phyloP scores from a whole-genome alignment of 371 early-diverging fungal species.

The Lichtheimia hyalospora region DNA sequence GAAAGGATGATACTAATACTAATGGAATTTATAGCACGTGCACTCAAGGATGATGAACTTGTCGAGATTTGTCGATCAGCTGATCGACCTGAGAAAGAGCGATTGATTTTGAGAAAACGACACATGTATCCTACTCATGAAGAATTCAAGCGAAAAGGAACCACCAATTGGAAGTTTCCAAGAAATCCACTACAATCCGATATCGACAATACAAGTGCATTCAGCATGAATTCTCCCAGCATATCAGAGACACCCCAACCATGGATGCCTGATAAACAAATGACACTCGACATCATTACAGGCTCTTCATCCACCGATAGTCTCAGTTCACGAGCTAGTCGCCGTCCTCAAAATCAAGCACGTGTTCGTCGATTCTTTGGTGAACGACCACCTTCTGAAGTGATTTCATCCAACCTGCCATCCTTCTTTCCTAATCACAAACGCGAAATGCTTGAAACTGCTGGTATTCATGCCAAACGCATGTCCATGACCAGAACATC shows the following conservation, averaged over 20 bases:
- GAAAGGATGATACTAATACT: too few species aligned
- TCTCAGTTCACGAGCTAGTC: background rate
- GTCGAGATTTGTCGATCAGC: slow-evolving; percentile 68
- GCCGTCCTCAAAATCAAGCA: slow-evolving; percentile 5
- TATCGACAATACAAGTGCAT: slow-evolving; percentile 7
- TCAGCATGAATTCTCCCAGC: background rate
- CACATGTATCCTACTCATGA: slow-evolving; percentile 67
- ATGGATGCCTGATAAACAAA: slow-evolving; percentile 28
- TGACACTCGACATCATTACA: slow-evolving; percentile 28
- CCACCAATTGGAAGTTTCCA: slow-evolving; percentile 20
- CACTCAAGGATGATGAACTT: slow-evolving; percentile 71
- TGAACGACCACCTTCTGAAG: slow-evolving; percentile 90
- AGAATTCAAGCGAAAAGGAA: slow-evolving; percentile 58
- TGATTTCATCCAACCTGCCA: slow-evolving; percentile 83
- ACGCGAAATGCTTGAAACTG: slow-evolving; percentile 48
- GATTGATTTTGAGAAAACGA: slow-evolving; percentile 74
- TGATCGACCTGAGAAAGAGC: slow-evolving; percentile 70
- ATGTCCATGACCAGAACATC: slow-evolving; percentile 44
- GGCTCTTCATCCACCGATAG: slow-evolving; percentile 12
- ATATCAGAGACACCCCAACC: background rate
- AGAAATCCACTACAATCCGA: background rate
- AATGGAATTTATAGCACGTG: slow-evolving; percentile 42
- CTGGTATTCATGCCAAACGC: slow-evolving; percentile 50
- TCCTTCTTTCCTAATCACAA: slow-evolving; percentile 84
- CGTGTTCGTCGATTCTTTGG: slow-evolving; percentile 72